Evolutionary conservation across 2,329 filamentous ascomycete genomes (phyloP).

Genomic region (Nemania abortiva): DNA sequence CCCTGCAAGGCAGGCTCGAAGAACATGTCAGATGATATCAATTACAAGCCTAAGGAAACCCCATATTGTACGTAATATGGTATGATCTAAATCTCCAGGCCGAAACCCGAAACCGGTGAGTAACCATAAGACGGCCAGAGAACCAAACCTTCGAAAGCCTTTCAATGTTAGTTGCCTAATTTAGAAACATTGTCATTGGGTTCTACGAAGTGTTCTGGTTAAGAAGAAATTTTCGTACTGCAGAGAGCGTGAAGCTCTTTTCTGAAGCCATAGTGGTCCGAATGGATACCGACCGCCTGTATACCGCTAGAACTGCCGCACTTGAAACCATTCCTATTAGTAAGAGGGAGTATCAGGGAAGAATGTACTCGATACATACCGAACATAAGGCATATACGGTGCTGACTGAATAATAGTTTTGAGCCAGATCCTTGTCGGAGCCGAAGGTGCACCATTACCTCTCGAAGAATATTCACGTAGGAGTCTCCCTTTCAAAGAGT

Average conservation of each 20-base stretch:
- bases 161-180: not conserved
- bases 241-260: not conserved
- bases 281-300: not conserved
- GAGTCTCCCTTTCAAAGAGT: not conserved
- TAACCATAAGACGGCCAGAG: not conserved
- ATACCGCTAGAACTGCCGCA: not conserved
- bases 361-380: too few species aligned
- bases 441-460: not conserved
- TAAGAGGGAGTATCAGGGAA: too few species aligned
- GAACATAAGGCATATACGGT: constrained; percentile 5
- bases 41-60: not conserved
- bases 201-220: not conserved
- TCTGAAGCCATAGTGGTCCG: not conserved
- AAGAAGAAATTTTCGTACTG: not conserved
- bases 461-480: not conserved
- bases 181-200: too few species aligned
- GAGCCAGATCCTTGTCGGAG: not conserved
- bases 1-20: not conserved
- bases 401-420: not conserved
- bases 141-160: not conserved
- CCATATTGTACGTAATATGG: constrained; percentile 2
- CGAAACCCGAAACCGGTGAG: not conserved
- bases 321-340: not conserved
- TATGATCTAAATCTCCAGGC: not conserved
- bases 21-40: not conserved